Base-by-base conservation (phyloP, 2,329 filamentous ascomycete genomes). In the Phialemoniopsis sp. region DNA sequence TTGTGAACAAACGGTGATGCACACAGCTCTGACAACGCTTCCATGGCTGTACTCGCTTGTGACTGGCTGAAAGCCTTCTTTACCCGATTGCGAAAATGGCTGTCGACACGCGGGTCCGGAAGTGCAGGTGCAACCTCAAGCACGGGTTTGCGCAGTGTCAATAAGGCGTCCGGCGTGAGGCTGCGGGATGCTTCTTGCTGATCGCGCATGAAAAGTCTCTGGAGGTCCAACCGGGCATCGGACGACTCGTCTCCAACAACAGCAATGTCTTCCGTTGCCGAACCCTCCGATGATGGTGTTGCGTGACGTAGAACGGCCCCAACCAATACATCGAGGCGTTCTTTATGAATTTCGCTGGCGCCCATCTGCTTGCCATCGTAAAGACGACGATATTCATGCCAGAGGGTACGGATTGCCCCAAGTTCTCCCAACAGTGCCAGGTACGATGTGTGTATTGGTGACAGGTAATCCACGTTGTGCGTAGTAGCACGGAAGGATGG, bases 391-490 rank as follows among this genome's bases (percentile, higher is more conserved):
- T 19, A 16, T 29, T 35, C 37, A 14, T 38, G 19, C 46, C 46
- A 49, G 14, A 49, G 26, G 5, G 44, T 41, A 4, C 39, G 40
- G 18, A 49, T 38, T 10, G 28, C 33, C 8, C 52, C 52, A 5
- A 54, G 43, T 29, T 53, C 46, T 7, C 43, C 52, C 16, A 53
- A 37, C 3, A 49, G 21, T 4, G 29, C 29, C 8, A 40, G 29
- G 28, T 46, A 50, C 6, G 37, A 26, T 8, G 21, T 19, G 36
- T 30, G 34, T 6, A 34, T 9, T 8, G n/a, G 16, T 9, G 34
- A 21, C 4, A 21, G 10, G 12, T 36, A 30, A 13, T 18, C 18
- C 13, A 14, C 15, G n/a, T 28, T 31, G 8, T 26, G 4, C 4
- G 38, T 14, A 8, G 21, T 19, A 3, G 35, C 31, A 12, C 45